These are phyloP conservation scores for Talaromyces wortmannii DNA, from an alignment of 495 filamentous ascomycete genomes.

Conservation along the genomic window DNA sequence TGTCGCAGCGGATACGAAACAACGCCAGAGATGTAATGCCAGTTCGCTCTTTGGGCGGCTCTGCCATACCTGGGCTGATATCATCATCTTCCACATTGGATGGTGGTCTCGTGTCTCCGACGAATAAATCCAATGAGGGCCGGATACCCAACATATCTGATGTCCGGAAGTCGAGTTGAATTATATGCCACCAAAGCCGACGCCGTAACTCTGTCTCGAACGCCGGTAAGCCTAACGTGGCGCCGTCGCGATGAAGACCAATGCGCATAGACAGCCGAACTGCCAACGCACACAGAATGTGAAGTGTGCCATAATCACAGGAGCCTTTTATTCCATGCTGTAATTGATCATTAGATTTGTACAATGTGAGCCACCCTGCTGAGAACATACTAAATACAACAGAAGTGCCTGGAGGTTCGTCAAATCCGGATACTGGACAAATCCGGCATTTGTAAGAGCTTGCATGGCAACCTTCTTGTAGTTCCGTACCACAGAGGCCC, in stretches of 20 bases:
- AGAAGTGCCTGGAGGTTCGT: slow-evolving; percentile 63
- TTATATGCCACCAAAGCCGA: slow-evolving; percentile 74
- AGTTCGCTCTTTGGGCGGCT: slow-evolving; percentile 39
- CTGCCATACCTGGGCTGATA: slow-evolving; percentile 47
- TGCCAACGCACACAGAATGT: slow-evolving; percentile 14
- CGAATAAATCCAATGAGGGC: slow-evolving; percentile 53
- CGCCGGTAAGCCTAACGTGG: slow-evolving; percentile 50
- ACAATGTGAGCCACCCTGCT: background rate
- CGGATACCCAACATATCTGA: slow-evolving; percentile 60
- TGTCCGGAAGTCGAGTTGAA: slow-evolving; percentile 70
- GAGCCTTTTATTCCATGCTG: background rate
- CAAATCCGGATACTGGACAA: slow-evolving; percentile 58
- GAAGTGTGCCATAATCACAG: background rate
- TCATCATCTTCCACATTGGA: slow-evolving; percentile 59
- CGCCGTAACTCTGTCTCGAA: too few relatives aligned
- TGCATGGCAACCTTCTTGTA: slow-evolving; percentile 65
- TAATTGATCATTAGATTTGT: background rate
- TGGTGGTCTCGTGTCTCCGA: slow-evolving; percentile 50
- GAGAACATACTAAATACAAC: slow-evolving; percentile 44
- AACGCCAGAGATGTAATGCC: slow-evolving; percentile 71
- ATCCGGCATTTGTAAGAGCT: slow-evolving; percentile 58
- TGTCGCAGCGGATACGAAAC: slow-evolving; percentile 55
- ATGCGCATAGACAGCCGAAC: slow-evolving; percentile 61
- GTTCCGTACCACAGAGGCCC: slow-evolving; percentile 36
- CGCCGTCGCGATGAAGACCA: slow-evolving; percentile 46